phyloP scores from a whole-genome alignment of 495 filamentous ascomycete species.

The Glonium stellatum region DNA sequence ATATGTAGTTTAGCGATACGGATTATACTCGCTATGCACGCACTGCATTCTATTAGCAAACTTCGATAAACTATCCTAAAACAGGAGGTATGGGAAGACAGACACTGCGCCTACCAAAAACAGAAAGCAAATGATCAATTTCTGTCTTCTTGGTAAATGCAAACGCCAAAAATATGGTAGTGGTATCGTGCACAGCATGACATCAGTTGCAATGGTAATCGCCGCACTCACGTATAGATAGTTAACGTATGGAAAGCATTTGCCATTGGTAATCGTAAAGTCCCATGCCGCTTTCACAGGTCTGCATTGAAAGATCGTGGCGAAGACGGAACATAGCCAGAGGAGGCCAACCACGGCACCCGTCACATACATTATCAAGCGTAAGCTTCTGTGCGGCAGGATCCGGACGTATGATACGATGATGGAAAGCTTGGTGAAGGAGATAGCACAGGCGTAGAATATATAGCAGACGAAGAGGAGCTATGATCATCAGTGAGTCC shows the following conservation, averaged over 20 bases:
- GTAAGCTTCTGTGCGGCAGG: constrained; percentile 14
- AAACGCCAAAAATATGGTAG: constrained; percentile 22
- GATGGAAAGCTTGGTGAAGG: constrained; percentile 23
- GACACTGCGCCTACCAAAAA: constrained; percentile 19
- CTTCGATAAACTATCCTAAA: too few relatives aligned
- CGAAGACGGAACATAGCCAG: constrained; percentile 16
- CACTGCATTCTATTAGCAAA: constrained; percentile 1
- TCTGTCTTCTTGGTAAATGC: constrained; percentile 19
- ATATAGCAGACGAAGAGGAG: constrained; percentile 21
- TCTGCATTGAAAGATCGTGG: constrained; percentile 22
- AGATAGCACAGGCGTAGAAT: constrained; percentile 23
- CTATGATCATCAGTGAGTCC: not conserved
- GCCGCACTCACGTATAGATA: constrained; percentile 23
- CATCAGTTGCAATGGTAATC: constrained; percentile 15
- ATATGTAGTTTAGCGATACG: constrained; percentile 18
- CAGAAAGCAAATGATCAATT: constrained; percentile 21
- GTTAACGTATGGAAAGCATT: constrained; percentile 14
- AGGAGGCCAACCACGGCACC: constrained; percentile 13
- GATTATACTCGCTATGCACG: constrained; percentile 16
- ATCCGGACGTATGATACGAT: constrained; percentile 22
- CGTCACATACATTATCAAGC: constrained; percentile 14
- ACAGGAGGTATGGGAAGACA: not conserved
- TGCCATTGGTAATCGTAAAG: constrained; percentile 9
- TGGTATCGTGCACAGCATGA: constrained; percentile 19
- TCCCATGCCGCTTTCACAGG: constrained; percentile 21